These are phyloP conservation scores for Marasmius tenuissimus DNA, from an alignment of 1,284 basidiomycete species.

Conservation along the genomic window DNA sequence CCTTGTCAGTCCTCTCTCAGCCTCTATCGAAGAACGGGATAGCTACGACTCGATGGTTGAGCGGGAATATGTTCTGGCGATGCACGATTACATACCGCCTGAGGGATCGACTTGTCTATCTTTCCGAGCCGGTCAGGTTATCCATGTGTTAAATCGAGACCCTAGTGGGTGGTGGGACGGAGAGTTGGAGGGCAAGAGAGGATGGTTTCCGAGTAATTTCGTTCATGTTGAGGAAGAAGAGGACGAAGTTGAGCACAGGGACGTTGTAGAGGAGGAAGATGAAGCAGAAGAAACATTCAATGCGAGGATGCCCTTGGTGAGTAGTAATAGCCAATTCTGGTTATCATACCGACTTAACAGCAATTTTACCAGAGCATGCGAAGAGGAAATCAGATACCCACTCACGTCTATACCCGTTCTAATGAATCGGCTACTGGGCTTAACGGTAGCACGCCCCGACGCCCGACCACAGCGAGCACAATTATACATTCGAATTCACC, in stretches of 20 bases:
- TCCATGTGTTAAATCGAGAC: slow-evolving; percentile 87
- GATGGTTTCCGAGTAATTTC: slow-evolving; percentile 99
- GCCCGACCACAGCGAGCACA: too few relatives aligned
- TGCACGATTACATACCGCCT: slow-evolving; percentile 82
- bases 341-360: neutral
- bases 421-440: slow-evolving; percentile 39
- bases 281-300: slow-evolving; percentile 37
- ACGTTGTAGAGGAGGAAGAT: slow-evolving; percentile 51
- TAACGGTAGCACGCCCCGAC: too few relatives aligned
- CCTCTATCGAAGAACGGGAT: slow-evolving; percentile 14
- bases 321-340: neutral
- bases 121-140: slow-evolving; percentile 88
- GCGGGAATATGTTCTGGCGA: slow-evolving; percentile 77
- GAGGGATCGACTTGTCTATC: slow-evolving; percentile 81
- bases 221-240: slow-evolving; percentile 51
- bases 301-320: neutral
- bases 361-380: slow-evolving; percentile 11
- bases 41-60: slow-evolving; percentile 17
- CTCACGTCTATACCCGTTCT: slow-evolving; percentile 50
- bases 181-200: slow-evolving; percentile 80
- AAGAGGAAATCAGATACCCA: slow-evolving; percentile 10
- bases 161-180: slow-evolving; percentile 98
- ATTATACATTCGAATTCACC: neutral
- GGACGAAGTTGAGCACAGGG: neutral
- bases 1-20: slow-evolving; percentile 33